Evolutionary conservation across 768 basidiomycete genomes (phyloP).

Genomic region (Rhizopogon sp.): DNA sequence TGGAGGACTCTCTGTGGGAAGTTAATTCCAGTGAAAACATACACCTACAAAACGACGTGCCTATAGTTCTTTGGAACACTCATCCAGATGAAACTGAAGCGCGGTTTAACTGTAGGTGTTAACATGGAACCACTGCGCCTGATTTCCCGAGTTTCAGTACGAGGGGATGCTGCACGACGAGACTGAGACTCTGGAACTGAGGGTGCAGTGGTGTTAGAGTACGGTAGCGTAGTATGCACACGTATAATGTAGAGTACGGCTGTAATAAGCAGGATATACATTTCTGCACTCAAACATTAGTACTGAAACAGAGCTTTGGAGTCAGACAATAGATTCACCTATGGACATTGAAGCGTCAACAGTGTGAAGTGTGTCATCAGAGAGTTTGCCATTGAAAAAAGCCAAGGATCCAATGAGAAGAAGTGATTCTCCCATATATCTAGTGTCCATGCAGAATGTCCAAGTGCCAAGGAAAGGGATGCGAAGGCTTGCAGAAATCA

Average conservation of each 20-base stretch:
- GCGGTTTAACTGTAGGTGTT: conserved; percentile 34
- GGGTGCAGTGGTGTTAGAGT: conserved; percentile 10
- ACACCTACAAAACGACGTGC: conserved; percentile 30
- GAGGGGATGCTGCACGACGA: conserved; percentile 34
- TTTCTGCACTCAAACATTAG: conserved; percentile 36
- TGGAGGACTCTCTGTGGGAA: conserved; percentile 59
- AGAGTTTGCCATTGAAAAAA: conserved; percentile 43
- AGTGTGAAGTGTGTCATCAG: conserved; percentile 6
- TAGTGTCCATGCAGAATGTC: conserved; percentile 54
- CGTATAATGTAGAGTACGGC: conserved; percentile 60
- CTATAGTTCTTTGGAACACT: conserved; percentile 85
- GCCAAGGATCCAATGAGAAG: conserved; percentile 61
- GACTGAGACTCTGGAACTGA: conserved; percentile 16
- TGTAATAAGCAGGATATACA: conserved; percentile 46
- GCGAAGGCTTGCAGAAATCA: conserved; percentile 39
- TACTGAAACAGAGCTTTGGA: conserved; percentile 1
- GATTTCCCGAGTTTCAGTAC: conserved; percentile 42
- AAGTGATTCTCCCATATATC: conserved; percentile 59
- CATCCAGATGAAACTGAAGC: conserved; percentile 83
- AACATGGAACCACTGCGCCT: conserved; percentile 31
- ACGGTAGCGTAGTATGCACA: conserved; percentile 48
- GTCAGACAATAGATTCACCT: conserved; percentile 33
- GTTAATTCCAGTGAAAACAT: conserved; percentile 1
- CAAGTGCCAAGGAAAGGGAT: conserved; percentile 39
- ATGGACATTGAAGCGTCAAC: conserved; percentile 42